Percentiles rank a stretch among this genome's conserved stretches.
Conservation (phyloP, 2,329 filamentous ascomycete species). For the Colletotrichum lindemuthianum region DNA sequence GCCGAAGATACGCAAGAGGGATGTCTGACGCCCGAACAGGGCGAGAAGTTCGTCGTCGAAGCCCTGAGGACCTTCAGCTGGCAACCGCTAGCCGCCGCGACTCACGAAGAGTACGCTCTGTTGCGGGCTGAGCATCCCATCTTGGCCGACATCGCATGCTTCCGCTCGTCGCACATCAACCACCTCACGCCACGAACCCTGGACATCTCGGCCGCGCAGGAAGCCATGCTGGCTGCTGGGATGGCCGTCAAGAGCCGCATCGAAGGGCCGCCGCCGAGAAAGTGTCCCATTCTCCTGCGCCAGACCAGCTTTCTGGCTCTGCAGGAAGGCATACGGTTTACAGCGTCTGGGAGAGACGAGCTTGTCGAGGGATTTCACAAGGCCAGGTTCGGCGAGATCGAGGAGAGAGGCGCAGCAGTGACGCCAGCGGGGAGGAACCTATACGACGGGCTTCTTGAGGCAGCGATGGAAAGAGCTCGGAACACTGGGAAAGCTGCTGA, state of each 20-base stretch:
- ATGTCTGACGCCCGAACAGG: conserved; percentile 44
- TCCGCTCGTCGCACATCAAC: conserved; percentile 59
- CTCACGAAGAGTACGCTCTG: conserved; percentile 51
- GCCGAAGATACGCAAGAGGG: conserved; percentile 44
- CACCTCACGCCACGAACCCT: conserved; percentile 63
- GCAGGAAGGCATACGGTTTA: conserved; percentile 57
- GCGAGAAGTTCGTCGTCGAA: conserved; percentile 51
- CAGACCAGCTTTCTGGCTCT: conserved; percentile 65
- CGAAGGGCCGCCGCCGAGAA: conserved; percentile 58
- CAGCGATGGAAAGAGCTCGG: conserved; percentile 38
- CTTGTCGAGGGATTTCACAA: conserved; percentile 51
- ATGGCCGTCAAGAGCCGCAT: conserved; percentile 59
- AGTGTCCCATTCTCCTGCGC: conserved; percentile 57
- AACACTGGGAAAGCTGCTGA: neutral
- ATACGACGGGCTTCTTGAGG: conserved; percentile 56
- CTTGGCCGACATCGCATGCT: conserved; percentile 57
- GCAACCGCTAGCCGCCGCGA: conserved; percentile 53
- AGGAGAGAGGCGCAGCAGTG: conserved; percentile 61
- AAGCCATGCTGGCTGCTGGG: conserved; percentile 51
- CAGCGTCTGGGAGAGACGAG: conserved; percentile 22
- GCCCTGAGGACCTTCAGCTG: conserved; percentile 59
- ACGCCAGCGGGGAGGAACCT: conserved; percentile 55
- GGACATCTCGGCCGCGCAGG: conserved; percentile 57
- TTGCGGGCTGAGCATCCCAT: conserved; percentile 57
- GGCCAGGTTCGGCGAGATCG: conserved; percentile 63